Evolutionary conservation across 177 flowering plant species (phyloP).

Genomic region (Vitis hybrid): DNA sequence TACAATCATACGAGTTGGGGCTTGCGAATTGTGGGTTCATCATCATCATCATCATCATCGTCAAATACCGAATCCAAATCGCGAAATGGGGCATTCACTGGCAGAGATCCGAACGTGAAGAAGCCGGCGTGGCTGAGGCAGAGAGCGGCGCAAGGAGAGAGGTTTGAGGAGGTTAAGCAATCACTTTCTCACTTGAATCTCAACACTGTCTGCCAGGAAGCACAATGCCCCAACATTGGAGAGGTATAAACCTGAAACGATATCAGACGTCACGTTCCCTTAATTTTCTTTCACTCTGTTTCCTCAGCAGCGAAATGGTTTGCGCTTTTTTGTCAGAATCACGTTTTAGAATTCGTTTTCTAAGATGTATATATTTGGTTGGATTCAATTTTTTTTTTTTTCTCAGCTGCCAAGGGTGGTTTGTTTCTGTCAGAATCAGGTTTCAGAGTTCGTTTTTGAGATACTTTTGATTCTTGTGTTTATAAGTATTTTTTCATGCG

Average conservation of each 20-base stretch:
- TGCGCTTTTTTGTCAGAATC: not conserved
- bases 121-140: conserved; percentile 87
- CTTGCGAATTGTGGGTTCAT: not conserved
- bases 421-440: too few species aligned
- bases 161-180: conserved; percentile 63
- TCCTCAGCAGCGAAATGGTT: not conserved
- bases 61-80: conserved; percentile 16
- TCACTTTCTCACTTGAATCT: conserved; percentile 65
- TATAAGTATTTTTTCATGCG: too few species aligned
- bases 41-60: not conserved
- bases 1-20: not conserved
- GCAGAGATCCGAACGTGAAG: conserved; percentile 75
- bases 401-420: too few species aligned
- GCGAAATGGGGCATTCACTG: conserved; percentile 56
- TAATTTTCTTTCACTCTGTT: not conserved
- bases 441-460: too few species aligned
- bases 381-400: too few species aligned
- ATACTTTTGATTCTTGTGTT: too few species aligned
- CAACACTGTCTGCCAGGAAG: conserved; percentile 89
- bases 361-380: too few species aligned
- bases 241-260: conserved; percentile 37
- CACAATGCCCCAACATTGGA: conserved; percentile 91
- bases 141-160: conserved; percentile 76
- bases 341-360: too few species aligned
- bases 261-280: not conserved